A percentile compares a stretch with the other conserved stretches of the same genome.
phyloP scores from a whole-genome alignment of 2,329 filamentous ascomycete species.

The Pyricularia pennisetigena region DNA sequence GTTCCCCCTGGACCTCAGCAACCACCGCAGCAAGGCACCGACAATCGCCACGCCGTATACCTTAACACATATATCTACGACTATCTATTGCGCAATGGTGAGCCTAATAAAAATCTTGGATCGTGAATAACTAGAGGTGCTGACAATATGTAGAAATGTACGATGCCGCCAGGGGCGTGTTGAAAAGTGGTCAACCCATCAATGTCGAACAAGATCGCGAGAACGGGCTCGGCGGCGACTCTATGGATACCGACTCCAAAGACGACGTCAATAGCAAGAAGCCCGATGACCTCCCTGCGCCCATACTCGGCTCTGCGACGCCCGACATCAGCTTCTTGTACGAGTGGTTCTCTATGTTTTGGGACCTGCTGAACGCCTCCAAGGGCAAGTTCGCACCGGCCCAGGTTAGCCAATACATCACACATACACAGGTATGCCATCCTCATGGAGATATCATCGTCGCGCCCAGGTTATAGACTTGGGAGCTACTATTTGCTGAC shows the following conservation, averaged over 20 bases:
- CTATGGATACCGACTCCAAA: slow-evolving; percentile 77
- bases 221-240: slow-evolving; percentile 64
- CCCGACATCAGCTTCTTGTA: slow-evolving; percentile 78
- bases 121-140: background rate
- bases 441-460: background rate
- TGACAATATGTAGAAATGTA: slow-evolving; percentile 40
- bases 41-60: background rate
- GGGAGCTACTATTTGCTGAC: background rate
- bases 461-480: background rate
- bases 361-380: slow-evolving; percentile 86
- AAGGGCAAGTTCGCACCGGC: slow-evolving; percentile 56
- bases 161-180: slow-evolving; percentile 69
- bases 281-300: slow-evolving; percentile 69
- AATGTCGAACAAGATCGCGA: slow-evolving; percentile 55
- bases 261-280: slow-evolving; percentile 65
- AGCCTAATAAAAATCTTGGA: background rate
- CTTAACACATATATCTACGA: slow-evolving; percentile 87
- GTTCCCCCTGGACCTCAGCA: slow-evolving; percentile 31
- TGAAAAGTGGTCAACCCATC: slow-evolving; percentile 55
- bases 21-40: background rate
- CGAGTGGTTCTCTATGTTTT: slow-evolving; percentile 97
- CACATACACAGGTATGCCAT: slow-evolving; percentile 65
- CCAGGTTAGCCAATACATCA: slow-evolving; percentile 65
- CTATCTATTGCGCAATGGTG: slow-evolving; percentile 60
- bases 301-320: slow-evolving; percentile 54